Evolutionary conservation across 2,329 filamentous ascomycete species (phyloP).

Genomic region (Talaromyces piceae): DNA sequence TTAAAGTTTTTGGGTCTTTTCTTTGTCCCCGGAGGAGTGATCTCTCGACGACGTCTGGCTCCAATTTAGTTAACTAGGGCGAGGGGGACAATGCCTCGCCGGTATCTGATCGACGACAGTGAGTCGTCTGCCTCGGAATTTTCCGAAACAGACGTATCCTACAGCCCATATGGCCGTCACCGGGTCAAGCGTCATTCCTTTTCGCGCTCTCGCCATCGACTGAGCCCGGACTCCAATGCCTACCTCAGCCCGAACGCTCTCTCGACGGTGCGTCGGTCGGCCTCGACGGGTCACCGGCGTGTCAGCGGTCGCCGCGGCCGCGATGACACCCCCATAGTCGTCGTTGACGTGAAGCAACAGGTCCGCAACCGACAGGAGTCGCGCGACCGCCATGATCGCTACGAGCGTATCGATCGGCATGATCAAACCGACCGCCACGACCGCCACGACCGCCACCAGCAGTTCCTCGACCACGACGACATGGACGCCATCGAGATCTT

Average conservation of each 20-base stretch:
- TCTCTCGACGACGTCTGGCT: too few relatives aligned
- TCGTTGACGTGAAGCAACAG: conserved; percentile 30
- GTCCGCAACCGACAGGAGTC: conserved; percentile 17
- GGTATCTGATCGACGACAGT: neutral
- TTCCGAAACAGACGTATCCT: conserved; percentile 30
- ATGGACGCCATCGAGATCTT: conserved; percentile 12
- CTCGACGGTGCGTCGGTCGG: conserved; percentile 24
- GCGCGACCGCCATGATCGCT: conserved; percentile 19
- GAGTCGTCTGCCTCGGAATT: conserved; percentile 9
- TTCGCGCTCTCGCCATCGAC: conserved; percentile 23
- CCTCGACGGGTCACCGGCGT: conserved; percentile 29
- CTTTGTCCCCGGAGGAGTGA: too few relatives aligned
- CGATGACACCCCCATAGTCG: conserved; percentile 21
- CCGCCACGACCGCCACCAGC: conserved; percentile 14
- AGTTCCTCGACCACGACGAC: conserved; percentile 9
- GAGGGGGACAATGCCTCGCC: conserved; percentile 3
- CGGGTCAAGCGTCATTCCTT: conserved; percentile 23
- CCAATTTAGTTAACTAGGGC: too few relatives aligned
- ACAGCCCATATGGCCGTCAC: conserved; percentile 18
- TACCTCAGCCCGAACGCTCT: conserved; percentile 20
- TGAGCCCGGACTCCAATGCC: conserved; percentile 18
- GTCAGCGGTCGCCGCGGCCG: conserved; percentile 24
- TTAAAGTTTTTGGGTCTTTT: too few relatives aligned
- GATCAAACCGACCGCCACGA: conserved; percentile 19
- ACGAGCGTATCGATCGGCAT: conserved; percentile 19